Conservation (phyloP, 2,329 filamentous ascomycete species). For the Intubia oerlemansii region DNA sequence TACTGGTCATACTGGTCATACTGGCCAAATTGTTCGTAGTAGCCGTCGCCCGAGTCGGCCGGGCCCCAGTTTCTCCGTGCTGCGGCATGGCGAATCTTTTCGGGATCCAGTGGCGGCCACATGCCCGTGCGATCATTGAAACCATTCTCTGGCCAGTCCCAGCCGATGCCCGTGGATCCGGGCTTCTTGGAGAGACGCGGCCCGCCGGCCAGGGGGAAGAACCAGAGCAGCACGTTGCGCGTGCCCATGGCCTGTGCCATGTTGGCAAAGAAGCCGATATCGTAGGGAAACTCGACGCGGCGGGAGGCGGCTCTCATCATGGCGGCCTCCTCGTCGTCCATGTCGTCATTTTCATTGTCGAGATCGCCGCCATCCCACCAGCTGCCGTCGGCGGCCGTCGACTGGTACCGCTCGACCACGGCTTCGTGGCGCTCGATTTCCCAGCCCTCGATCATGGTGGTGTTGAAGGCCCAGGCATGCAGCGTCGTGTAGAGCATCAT, state of each 20-base stretch:
- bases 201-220: constrained; percentile 40
- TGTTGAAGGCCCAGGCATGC: constrained; percentile 43
- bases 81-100: constrained; percentile 27
- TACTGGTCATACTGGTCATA: constrained; percentile 7
- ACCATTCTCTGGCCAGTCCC: constrained; percentile 54
- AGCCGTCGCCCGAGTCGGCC: no score
- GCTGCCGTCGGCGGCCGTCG: constrained; percentile 16
- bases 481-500: constrained; percentile 44
- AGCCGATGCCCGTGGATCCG: constrained; percentile 19
- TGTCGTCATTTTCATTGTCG: constrained; percentile 11
- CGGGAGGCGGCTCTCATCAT: constrained; percentile 22
- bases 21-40: background rate
- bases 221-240: constrained; percentile 41
- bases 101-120: constrained; percentile 44
- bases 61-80: no score
- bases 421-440: constrained; percentile 43
- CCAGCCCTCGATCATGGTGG: constrained; percentile 67
- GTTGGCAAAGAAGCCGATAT: constrained; percentile 55
- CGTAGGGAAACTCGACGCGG: constrained; percentile 62
- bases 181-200: constrained; percentile 19
- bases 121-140: constrained; percentile 42
- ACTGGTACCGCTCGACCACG: constrained; percentile 23
- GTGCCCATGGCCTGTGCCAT: constrained; percentile 58
- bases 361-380: constrained; percentile 18
- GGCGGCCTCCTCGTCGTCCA: constrained; percentile 8